Evolutionary conservation across 331 rosid species (phyloP).

Genomic region (Acacia pycnantha): DNA sequence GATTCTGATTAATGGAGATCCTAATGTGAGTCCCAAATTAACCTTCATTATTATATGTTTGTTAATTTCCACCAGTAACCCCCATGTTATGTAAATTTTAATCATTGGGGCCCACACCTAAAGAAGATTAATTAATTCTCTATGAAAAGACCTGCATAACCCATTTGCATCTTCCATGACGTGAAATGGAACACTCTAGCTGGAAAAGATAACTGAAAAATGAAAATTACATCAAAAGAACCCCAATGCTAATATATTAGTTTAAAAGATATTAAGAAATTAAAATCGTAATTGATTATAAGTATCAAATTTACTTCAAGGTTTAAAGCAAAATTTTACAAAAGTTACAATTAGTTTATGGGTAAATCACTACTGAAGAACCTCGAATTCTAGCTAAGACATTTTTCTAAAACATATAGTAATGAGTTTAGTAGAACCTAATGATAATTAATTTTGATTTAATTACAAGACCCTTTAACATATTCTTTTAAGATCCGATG

Average conservation of each 20-base stretch:
- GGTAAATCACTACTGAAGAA: background rate
- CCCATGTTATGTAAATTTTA: slow-evolving; percentile 37
- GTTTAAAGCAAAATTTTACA: background rate
- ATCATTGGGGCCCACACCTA: slow-evolving; percentile 33
- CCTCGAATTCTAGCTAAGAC: background rate
- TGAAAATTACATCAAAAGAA: background rate
- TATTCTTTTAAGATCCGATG: background rate
- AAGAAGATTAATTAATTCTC: slow-evolving; percentile 2
- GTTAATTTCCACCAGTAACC: slow-evolving; percentile 24
- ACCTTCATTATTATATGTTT: slow-evolving; percentile 22
- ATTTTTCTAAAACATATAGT: background rate
- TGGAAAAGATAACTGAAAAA: background rate
- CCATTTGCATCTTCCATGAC: slow-evolving; percentile 4
- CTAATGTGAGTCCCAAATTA: slow-evolving; percentile 33
- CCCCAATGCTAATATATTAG: background rate
- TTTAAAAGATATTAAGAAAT: too few relatives aligned
- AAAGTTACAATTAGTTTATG: background rate
- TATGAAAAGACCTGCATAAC: background rate
- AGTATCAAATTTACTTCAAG: background rate
- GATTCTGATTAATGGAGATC: slow-evolving; percentile 36
- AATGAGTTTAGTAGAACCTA: background rate
- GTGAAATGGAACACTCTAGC: background rate
- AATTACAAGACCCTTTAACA: background rate
- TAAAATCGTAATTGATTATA: too few relatives aligned
- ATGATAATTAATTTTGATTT: background rate